Base-by-base conservation (phyloP, 495 filamentous ascomycete species). In the Tuber melanosporum region DNA sequence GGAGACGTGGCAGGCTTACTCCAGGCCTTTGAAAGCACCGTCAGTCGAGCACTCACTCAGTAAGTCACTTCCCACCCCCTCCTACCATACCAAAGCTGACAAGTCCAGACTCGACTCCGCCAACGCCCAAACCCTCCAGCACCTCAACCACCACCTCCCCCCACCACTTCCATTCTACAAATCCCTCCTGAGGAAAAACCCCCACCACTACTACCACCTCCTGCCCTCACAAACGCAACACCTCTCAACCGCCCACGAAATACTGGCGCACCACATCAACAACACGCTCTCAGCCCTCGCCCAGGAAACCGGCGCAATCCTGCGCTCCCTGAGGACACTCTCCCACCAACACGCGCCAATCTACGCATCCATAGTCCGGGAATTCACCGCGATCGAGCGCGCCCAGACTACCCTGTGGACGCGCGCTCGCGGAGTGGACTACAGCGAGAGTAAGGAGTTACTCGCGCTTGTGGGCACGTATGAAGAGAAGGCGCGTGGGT, bases 401-500 rank as follows among this genome's bases (percentile, higher is more conserved):
- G 82, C 70, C 39, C 79, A 80, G 73, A 76, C 46, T 42, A 75
- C 78, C 15, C 74, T 77, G 36, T 83, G 82, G 82, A 45, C 77
- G 9, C 75, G 74, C 19, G 70, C 66, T 20, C 73, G 78, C 17
- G 79, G 73, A 41, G 46, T 52, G 41, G 83, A 76, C 69, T 82
- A 81, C 43, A 72, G 79, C 46, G 80, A 83, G 22, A 84, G 72
- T 69, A 82, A 74, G 39, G 42, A 79, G 39, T 72, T 84, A 7
- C 73, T 83, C 32, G 62, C 49, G 39, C 70, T 79, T 22, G 79
- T 84, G 62, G 76, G 82, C 10, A 77, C 74, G 19, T 82, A 83
- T 49, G 82, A 83, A 32, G 82, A 83, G 72, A 83, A 77, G 71
- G 82, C 82, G 19, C 74, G 82, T 12, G 82, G 82, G 44, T 83